Base-by-base conservation (phyloP, 2,329 filamentous ascomycete genomes). In the Calonectria crousiana region DNA sequence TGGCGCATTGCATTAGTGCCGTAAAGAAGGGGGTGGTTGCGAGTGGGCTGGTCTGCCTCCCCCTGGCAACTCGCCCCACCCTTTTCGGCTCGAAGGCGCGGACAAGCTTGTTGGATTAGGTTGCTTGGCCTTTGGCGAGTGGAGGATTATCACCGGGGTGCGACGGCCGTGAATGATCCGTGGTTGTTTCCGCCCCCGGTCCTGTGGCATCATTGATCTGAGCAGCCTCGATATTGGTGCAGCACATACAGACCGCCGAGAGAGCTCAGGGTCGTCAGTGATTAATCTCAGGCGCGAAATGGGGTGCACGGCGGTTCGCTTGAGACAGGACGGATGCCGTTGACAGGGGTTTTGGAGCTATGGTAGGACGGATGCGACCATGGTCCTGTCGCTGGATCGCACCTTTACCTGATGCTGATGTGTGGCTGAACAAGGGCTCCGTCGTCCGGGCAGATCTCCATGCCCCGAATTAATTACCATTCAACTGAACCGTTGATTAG, bases 1-100 rank as follows among this genome's bases (percentile, higher is more conserved):
- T 52, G 62, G 67, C 62, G 74, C 74, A 74, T 71, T 77, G 76
- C 76, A 75, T 78, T 76, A 73, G 71, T 75, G 56, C 58, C 52
- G 53, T 51, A 34, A 53, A 44, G 65, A 41, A 41, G 47, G 49
- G 44, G 65, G 65, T 62, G 56, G 56, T 62, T 62, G 56, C 56
- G 56, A 62, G 56, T 62, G 56, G 56, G 34, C 34, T 28, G 38
- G 56, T 26, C 56, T 38, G 23, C 26, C 28, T 26, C 52, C 66
- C 49, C 49, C 66, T 68, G 60, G 60, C 41, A 32, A 34, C 60
- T 62, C 6, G 34, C 36, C 32, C 56, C 56, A 62, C 51, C 66
- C 51, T 52, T 44, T 26, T 52, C 51, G 66, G 66, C 34, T 56
- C 36, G 41, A 65, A 44, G n/a, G 23, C n/a, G 60, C 47, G 64